These are phyloP conservation scores for Mucor velutinosus DNA, from an alignment of 371 early-diverging fungal genomes.

Conservation along the genomic window DNA sequence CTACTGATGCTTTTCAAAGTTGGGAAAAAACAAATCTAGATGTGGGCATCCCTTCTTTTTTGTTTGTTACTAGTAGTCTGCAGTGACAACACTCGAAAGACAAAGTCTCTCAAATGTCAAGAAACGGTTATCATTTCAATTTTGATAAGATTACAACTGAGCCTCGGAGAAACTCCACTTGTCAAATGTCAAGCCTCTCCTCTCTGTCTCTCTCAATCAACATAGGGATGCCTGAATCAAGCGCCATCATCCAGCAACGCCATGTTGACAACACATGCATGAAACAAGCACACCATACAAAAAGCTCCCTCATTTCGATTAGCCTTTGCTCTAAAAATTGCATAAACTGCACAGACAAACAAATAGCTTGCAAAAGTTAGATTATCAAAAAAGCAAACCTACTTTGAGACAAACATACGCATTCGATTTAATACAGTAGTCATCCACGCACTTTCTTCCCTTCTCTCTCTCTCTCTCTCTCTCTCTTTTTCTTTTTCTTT, in stretches of 20 bases:
- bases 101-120: background rate
- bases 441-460: background rate
- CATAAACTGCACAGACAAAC: background rate
- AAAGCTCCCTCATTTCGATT: background rate
- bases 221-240: background rate
- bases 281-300: background rate
- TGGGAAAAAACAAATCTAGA: conserved; percentile 2
- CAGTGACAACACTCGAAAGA: background rate
- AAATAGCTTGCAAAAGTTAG: background rate
- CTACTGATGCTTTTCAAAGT: background rate
- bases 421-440: background rate
- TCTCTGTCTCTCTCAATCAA: background rate
- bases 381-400: background rate
- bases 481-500: background rate
- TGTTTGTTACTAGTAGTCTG: background rate
- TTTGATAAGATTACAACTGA: conserved; percentile 12
- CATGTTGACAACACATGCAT: background rate
- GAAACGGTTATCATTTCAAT: conserved; percentile 11
- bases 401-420: background rate
- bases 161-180: conserved; percentile 21
- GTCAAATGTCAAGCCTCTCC: background rate
- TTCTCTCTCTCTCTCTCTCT: background rate
- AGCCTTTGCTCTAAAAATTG: background rate
- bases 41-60: background rate
- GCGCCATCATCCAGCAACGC: background rate